Percentiles rank a stretch among this genome's conserved stretches.
Evolutionary conservation across 352 stramenopile genomes (phyloP).

Genomic region (Peronospora farinosa): DNA sequence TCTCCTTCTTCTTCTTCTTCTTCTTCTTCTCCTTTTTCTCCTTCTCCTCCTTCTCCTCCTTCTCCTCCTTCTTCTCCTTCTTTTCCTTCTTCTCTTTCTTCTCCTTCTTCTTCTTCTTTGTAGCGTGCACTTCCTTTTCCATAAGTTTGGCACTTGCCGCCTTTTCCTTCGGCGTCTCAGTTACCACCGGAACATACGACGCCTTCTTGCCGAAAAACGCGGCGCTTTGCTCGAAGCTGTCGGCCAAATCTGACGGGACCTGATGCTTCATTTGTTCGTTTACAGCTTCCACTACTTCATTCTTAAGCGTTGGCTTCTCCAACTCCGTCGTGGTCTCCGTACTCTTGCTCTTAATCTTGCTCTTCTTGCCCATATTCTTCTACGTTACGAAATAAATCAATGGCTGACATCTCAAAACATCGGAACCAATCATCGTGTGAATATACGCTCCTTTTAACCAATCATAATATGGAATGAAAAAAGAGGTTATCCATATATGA

Average conservation of each 20-base stretch:
- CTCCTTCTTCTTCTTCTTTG: constrained; percentile 7
- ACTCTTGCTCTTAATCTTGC: background rate
- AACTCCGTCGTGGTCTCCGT: background rate
- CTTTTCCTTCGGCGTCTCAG: constrained; percentile 10
- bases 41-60: constrained; percentile 6
- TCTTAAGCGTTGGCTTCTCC: constrained; percentile 8
- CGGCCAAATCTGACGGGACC: constrained; percentile 26
- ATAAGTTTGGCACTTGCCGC: background rate
- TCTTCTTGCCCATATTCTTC: background rate
- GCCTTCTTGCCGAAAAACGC: constrained; percentile 63
- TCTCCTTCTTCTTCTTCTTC: constrained; percentile 8
- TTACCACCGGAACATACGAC: constrained; percentile 32
- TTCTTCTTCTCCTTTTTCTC: constrained; percentile 10
- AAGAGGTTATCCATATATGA: too few relatives aligned
- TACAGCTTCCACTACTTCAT: constrained; percentile 16
- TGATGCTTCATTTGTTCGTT: constrained; percentile 24
- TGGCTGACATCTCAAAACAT: background rate
- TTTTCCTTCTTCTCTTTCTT: constrained; percentile 10
- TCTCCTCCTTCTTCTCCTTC: constrained; percentile 6
- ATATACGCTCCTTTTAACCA: background rate
- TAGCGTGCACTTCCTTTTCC: constrained; percentile 9
- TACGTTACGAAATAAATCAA: background rate
- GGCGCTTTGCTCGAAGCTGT: constrained; percentile 56
- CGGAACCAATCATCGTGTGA: background rate
- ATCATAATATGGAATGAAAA: background rate